Evolutionary conservation across 805 yeast species (phyloP), one percentile per base, ranked within the genome.

Genomic region (Wickerhamiella domercqiae): DNA sequence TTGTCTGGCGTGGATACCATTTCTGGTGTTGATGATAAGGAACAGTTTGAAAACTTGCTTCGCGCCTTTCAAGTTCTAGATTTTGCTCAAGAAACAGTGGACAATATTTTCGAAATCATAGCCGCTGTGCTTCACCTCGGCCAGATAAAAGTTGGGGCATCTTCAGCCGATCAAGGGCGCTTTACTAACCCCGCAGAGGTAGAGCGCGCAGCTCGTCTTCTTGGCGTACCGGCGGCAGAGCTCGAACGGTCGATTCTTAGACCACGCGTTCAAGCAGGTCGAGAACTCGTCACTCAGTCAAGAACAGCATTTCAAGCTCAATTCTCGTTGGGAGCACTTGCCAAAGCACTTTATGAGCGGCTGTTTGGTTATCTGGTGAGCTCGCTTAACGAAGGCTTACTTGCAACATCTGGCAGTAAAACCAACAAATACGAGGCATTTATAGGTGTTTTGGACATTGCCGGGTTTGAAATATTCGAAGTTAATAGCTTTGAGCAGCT

Each of bases 381-480:
- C 38, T 68, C 71, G 38, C 80, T 90, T 48, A 93, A 90, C 54
- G 64, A 64, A 3, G 78, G 72, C 36, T 24, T 24, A 13, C 67
- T 90, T 7, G 41, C 39, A 6, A 3, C 40, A 3, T 67, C 60
- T 32, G 50, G 55, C 38, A 57, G 64, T 3, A 57, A 61, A 17
- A 48, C 55, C 11, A 46, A 55, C 14, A n/a, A n/a, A n/a, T n/a
- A n/a, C n/a, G n/a, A n/a, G n/a, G n/a, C n/a, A n/a, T 63, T 57
- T 14, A 81, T 90, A 51, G 98, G 98, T 47, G 93, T 90, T 41
- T 66, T 90, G 52, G 98, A 90, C 69, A 90, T 90, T 47, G 93
- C 93, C 47, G 98, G 98, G 2, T 90, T 90, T 60, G 98, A 90
- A 57, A 90, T 90, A 50, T 90, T 90, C 54, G 93, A 87, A 40